A percentile compares a stretch with the other conserved stretches of the same genome.
Evolutionary conservation across 2,329 filamentous ascomycete species (phyloP).

Genomic region (Pseudocercospora cruenta): DNA sequence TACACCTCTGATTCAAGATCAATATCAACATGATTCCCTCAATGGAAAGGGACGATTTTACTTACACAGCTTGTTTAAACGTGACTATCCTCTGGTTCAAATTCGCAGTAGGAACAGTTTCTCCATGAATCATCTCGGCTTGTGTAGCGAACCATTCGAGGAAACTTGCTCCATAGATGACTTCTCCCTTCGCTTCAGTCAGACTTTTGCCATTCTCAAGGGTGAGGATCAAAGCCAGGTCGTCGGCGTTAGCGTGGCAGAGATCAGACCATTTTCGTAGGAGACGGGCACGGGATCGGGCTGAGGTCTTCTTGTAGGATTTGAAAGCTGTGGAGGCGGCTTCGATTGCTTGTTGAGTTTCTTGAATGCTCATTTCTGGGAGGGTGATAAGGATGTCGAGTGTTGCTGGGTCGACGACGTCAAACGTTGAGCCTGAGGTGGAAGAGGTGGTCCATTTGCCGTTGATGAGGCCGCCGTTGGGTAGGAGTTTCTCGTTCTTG

Average conservation of each 20-base stretch:
- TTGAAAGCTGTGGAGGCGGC: constrained; percentile 24
- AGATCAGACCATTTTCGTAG: constrained; percentile 38
- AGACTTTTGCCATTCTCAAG: constrained; percentile 42
- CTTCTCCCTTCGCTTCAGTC: constrained; percentile 37
- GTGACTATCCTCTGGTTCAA: constrained; percentile 31
- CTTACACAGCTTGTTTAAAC: constrained; percentile 32
- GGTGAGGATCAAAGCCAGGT: constrained; percentile 37
- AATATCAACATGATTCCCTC: too few species aligned
- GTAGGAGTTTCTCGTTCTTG: constrained; percentile 29
- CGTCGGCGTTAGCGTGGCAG: constrained; percentile 34
- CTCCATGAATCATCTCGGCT: constrained; percentile 32
- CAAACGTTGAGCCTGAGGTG: constrained; percentile 51
- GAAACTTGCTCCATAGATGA: constrained; percentile 37
- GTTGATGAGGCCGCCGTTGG: constrained; percentile 30
- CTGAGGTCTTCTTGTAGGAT: constrained; percentile 29
- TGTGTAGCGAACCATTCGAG: constrained; percentile 40
- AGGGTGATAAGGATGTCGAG: constrained; percentile 29
- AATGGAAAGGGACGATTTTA: too few species aligned
- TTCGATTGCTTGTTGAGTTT: constrained; percentile 21
- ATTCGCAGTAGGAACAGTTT: constrained; percentile 30
- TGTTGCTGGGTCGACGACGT: constrained; percentile 31
- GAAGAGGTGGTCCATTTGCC: constrained; percentile 29
- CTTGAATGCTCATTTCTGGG: constrained; percentile 30
- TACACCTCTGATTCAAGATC: constrained; percentile 28
- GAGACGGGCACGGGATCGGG: constrained; percentile 29